These are phyloP conservation scores for Beauveria scarabaeidicola DNA, from an alignment of 2,329 filamentous ascomycete genomes.

Conservation along the genomic window DNA sequence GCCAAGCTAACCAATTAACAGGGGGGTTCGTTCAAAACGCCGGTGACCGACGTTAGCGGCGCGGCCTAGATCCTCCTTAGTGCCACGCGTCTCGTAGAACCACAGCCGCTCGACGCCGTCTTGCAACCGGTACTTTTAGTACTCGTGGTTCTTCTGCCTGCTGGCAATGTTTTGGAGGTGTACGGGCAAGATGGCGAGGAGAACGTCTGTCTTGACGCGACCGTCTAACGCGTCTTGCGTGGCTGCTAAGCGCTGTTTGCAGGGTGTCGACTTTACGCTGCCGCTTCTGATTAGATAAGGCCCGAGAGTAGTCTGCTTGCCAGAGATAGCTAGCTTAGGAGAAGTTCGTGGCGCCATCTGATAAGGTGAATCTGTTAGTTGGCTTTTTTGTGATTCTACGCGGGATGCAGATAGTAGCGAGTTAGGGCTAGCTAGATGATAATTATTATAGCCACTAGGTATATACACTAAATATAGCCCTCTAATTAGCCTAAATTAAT, in stretches of 20 bases:
- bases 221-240: neutral
- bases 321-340: no score
- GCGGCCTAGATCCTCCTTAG: neutral
- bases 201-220: constrained; percentile 14
- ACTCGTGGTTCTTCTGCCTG: constrained; percentile 20
- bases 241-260: neutral
- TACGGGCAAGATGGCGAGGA: constrained; percentile 17
- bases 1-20: no score
- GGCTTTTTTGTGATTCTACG: no score
- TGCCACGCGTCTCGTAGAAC: constrained; percentile 19
- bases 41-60: neutral
- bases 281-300: neutral
- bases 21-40: no score
- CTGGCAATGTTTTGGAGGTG: constrained; percentile 17
- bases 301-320: neutral
- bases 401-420: no score
- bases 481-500: no score
- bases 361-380: neutral
- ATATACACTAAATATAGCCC: no score
- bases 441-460: no score
- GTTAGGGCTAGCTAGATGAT: no score
- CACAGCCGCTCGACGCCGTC: constrained; percentile 18
- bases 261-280: neutral
- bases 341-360: neutral
- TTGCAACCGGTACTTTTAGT: constrained; percentile 19